These are phyloP conservation scores for Auxenochlorella pyrenoidosa DNA, from an alignment of 139 green algal species.

Conservation along the genomic window DNA sequence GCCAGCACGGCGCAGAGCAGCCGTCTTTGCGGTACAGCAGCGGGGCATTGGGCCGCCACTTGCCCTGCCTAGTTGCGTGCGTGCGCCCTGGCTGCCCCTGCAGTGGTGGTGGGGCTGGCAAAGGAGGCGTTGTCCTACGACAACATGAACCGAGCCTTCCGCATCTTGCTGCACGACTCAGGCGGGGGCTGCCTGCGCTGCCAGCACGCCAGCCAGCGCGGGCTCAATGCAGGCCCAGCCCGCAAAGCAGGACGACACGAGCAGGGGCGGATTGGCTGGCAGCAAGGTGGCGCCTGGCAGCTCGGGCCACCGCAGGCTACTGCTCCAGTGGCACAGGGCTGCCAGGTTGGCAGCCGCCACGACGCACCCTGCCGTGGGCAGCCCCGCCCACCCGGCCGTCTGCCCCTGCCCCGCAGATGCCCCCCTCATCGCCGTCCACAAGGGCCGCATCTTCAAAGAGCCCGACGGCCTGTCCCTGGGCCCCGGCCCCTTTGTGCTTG, in stretches of 20 bases:
- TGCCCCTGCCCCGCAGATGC: background rate
- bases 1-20: no score
- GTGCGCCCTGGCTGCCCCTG: background rate
- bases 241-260: no score
- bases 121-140: constrained; percentile 45
- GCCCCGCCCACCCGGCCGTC: background rate
- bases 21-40: no score
- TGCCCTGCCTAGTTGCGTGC: background rate
- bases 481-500: constrained; percentile 51
- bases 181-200: background rate
- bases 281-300: no score
- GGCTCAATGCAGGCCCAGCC: no score
- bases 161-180: constrained; percentile 40
- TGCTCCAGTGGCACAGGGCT: no score
- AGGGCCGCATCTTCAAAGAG: constrained; percentile 32
- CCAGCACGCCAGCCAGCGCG: no score
- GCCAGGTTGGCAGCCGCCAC: no score
- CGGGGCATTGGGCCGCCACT: background rate
- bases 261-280: no score
- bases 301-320: no score
- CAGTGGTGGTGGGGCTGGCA: constrained; percentile 51
- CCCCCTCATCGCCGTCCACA: constrained; percentile 50
- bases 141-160: constrained; percentile 46
- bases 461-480: constrained; percentile 50
- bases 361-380: no score